phyloP scores from a whole-genome alignment of 139 green algal species.

The Picochlorum costavermella region DNA sequence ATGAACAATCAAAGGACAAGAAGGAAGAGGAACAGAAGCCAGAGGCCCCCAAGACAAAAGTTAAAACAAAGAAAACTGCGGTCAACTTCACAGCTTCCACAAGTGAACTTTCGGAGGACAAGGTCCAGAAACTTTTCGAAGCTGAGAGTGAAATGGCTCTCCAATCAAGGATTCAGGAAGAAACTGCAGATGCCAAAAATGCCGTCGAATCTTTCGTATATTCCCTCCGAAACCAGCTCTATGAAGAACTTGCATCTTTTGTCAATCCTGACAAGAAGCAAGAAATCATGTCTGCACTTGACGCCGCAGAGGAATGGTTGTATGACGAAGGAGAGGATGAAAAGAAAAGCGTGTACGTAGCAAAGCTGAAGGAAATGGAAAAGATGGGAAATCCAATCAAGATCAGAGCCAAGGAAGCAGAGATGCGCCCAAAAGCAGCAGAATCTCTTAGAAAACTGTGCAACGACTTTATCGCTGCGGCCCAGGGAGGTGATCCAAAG shows the following conservation, averaged over 20 bases:
- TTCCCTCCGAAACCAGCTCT: slow-evolving; percentile 70
- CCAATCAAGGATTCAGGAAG: slow-evolving; percentile 78
- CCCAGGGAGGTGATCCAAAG: slow-evolving; percentile 31
- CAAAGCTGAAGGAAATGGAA: slow-evolving; percentile 83
- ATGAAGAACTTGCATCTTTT: slow-evolving; percentile 49
- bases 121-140: slow-evolving; percentile 42
- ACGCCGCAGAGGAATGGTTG: slow-evolving; percentile 85
- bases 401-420: slow-evolving; percentile 33
- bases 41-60: slow-evolving; percentile 31
- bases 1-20: slow-evolving; percentile 11
- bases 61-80: slow-evolving; percentile 34
- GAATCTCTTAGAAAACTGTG: slow-evolving; percentile 20
- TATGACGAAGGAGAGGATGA: slow-evolving; percentile 98
- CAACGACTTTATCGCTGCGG: slow-evolving; percentile 45
- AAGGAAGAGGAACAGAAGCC: slow-evolving; percentile 1
- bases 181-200: slow-evolving; percentile 96
- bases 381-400: slow-evolving; percentile 60
- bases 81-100: slow-evolving; percentile 26
- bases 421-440: slow-evolving; percentile 18
- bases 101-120: slow-evolving; percentile 27
- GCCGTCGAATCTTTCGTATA: slow-evolving; percentile 93
- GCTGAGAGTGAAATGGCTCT: slow-evolving; percentile 60
- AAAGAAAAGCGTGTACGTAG: slow-evolving; percentile 80
- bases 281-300: slow-evolving; percentile 52
- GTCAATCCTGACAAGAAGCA: slow-evolving; percentile 55